Base-by-base conservation (phyloP, 805 yeast genomes). In the Metschnikowia orientalis region DNA sequence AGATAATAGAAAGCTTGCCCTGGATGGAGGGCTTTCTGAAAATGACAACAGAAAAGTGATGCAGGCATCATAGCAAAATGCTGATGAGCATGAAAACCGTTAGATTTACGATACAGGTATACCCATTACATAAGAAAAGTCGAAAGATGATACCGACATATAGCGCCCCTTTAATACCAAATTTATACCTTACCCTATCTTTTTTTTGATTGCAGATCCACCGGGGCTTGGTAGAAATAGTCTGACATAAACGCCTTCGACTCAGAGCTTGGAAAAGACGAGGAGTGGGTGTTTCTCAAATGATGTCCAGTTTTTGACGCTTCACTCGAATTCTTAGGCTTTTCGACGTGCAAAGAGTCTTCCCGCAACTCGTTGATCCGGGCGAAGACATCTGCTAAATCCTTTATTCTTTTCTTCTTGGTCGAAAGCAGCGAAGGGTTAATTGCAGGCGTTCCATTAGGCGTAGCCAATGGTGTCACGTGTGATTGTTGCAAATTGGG, bases 311-410 rank as follows among this genome's bases (percentile, higher is more conserved):
- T n/a, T n/a, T 27, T 35, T 24, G 31, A 32, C 13, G 21, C 38
- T 6, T 35, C 34, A n/a, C 33, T 38, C 19, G 27, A 18, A 7
- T 24, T 37, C 11, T 30, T 40, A 13, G 38, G 36, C 23, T 27
- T 34, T 6, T 37, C 36, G 9, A 30, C 20, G 9, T 23, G 28
- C 8, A 23, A 28, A 19, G 30, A 25, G 21, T 9, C 19, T 26
- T 57, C 61, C 23, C 62, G 69, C 22, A 45, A 47, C 23, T 63
- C 69, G 34, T 62, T 67, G 5, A 60, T 56, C 23, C 47, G 56
- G 22, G 50, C 51, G 37, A 61, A 65, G 33, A 48, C 62, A 26
- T 65, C 71, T n/a, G 62, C 52, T 63, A 65, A 55, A 32, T 65
- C 71, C 30, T 60, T 56, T 9, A 58, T 54, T 21, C 69, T 40